These are phyloP conservation scores for Plasmopara viticola DNA, from an alignment of 352 stramenopile species.

Conservation along the genomic window DNA sequence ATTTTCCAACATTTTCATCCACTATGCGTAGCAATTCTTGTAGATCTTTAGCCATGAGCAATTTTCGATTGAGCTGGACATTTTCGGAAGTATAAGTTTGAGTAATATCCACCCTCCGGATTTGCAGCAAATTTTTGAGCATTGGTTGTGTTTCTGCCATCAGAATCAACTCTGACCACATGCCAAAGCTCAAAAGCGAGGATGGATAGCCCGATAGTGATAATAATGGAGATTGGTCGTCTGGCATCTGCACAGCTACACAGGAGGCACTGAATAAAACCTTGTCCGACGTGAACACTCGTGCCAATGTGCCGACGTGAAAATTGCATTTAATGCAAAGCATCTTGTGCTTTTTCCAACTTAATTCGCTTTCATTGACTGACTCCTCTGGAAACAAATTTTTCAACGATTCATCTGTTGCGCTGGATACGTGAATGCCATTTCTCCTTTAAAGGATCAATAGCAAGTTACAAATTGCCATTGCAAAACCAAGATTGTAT, in stretches of 20 bases:
- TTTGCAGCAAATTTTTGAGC: conserved; percentile 58
- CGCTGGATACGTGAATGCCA: conserved; percentile 66
- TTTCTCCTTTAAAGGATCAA: conserved; percentile 35
- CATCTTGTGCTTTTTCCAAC: conserved; percentile 64
- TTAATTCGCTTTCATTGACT: conserved; percentile 24
- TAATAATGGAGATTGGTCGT: conserved; percentile 59
- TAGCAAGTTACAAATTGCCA: too few relatives aligned
- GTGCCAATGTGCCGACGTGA: conserved; percentile 51
- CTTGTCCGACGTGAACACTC: conserved; percentile 60
- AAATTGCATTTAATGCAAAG: conserved; percentile 61
- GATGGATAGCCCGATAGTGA: conserved; percentile 73
- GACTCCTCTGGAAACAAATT: conserved; percentile 40
- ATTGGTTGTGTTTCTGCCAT: conserved; percentile 68
- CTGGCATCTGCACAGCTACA: conserved; percentile 67
- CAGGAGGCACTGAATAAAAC: conserved; percentile 62
- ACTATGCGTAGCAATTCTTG: conserved; percentile 52
- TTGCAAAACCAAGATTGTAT: too few relatives aligned
- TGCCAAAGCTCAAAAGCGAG: conserved; percentile 60
- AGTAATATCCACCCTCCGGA: conserved; percentile 63
- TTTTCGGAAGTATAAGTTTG: conserved; percentile 35
- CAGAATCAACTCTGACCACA: conserved; percentile 73
- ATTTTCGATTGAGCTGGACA: conserved; percentile 53
- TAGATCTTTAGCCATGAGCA: conserved; percentile 59
- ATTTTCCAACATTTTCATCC: conserved; percentile 46
- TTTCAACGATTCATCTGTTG: conserved; percentile 55